Percentiles rank a stretch among this genome's conserved stretches.
phyloP scores from a whole-genome alignment of 2,329 filamentous ascomycete species.

The Trichoderma arundinaceum region DNA sequence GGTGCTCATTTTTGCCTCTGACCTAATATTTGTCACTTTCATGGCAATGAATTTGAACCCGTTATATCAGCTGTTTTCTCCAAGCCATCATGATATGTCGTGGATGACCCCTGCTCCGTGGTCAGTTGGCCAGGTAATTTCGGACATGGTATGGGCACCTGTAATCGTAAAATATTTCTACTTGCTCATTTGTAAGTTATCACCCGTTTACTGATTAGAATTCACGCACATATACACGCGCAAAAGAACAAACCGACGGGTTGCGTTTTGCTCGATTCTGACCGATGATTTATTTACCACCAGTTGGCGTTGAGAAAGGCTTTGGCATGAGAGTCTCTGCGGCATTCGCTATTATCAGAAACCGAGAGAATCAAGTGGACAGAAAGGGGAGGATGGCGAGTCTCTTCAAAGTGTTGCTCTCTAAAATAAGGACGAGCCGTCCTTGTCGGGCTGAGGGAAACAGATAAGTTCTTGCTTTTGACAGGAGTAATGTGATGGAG shows the following conservation, averaged over 20 bases:
- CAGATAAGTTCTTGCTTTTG: too few relatives aligned
- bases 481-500: too few relatives aligned
- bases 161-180: slow-evolving; percentile 23
- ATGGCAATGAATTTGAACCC: not conserved
- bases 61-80: not conserved
- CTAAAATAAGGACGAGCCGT: not conserved
- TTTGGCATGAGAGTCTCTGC: slow-evolving; percentile 14
- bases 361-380: not conserved
- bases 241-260: not conserved
- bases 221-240: not conserved
- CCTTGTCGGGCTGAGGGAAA: too few relatives aligned
- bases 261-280: not conserved
- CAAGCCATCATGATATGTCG: not conserved
- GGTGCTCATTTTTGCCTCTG: not conserved
- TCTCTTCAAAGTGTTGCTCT: not conserved
- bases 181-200: slow-evolving; percentile 25
- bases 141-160: slow-evolving; percentile 22
- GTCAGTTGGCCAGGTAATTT: slow-evolving; percentile 23
- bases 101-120: not conserved
- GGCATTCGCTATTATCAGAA: slow-evolving; percentile 7
- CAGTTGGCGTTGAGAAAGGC: slow-evolving; percentile 15
- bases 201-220: not conserved
- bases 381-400: not conserved
- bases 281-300: not conserved
- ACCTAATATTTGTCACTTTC: slow-evolving; percentile 3